Conservation (phyloP, 441 rosid genomes). For the Erodium moschatum region DNA sequence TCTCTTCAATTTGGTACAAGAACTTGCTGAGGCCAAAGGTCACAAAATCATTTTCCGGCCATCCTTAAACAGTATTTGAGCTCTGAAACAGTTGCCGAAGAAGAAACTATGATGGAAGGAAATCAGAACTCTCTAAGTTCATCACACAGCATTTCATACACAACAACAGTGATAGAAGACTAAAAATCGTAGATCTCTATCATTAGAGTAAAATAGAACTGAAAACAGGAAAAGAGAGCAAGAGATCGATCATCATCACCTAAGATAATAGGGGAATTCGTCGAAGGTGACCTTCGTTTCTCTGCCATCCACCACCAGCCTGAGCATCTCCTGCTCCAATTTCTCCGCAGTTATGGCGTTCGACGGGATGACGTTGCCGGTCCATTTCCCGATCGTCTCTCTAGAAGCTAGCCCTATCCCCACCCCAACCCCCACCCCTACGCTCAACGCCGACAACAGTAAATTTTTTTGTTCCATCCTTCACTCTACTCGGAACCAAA, state of each 20-base stretch:
- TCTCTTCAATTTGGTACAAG: too few species aligned
- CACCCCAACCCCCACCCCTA: conserved; percentile 61
- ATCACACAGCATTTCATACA: too few species aligned
- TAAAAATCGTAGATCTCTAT: too few species aligned
- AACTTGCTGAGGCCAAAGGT: too few species aligned
- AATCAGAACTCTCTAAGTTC: too few species aligned
- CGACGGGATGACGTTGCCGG: conserved; percentile 23
- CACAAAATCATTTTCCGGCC: too few species aligned
- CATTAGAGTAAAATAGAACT: background rate
- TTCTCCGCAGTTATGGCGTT: conserved; percentile 36
- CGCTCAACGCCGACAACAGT: conserved; percentile 52
- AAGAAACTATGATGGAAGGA: too few species aligned
- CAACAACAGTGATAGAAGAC: too few species aligned
- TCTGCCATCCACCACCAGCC: conserved; percentile 46
- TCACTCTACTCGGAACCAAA: background rate
- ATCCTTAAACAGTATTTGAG: too few species aligned
- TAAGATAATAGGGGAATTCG: conserved; percentile 63
- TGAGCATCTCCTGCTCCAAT: conserved; percentile 46
- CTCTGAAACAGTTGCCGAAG: too few species aligned
- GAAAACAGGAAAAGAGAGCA: background rate
- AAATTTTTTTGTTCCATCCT: conserved; percentile 58
- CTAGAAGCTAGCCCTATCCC: conserved; percentile 44
- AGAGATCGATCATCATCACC: conserved; percentile 24
- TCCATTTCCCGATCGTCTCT: conserved; percentile 36
- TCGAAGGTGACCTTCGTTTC: conserved; percentile 57